Conservation (phyloP, 352 stramenopile species). For the Phytophthora fragariaefolia region DNA sequence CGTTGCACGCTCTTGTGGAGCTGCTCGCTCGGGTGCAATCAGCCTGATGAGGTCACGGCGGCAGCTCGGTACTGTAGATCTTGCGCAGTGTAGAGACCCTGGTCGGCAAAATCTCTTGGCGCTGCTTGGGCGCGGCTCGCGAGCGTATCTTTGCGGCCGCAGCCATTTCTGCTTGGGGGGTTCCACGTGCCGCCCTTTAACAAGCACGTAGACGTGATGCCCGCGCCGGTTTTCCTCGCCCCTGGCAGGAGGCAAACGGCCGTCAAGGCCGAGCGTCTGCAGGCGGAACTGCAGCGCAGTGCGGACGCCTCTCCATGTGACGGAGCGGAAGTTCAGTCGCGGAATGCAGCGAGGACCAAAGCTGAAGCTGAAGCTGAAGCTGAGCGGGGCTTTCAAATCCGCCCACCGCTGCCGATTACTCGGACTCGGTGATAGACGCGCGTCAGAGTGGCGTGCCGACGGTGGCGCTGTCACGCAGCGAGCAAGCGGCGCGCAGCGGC, state of each 20-base stretch:
- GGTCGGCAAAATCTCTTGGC: slow-evolving; percentile 19
- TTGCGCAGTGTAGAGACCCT: slow-evolving; percentile 9
- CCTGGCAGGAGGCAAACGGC: background rate
- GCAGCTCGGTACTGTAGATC: background rate
- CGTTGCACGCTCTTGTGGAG: slow-evolving; percentile 12
- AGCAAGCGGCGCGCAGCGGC: background rate
- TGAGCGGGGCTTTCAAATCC: slow-evolving; percentile 23
- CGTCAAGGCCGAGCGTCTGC: background rate
- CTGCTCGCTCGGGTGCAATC: background rate
- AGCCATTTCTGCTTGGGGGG: slow-evolving; percentile 18
- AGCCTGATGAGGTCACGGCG: slow-evolving; percentile 1
- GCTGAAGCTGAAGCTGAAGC: background rate
- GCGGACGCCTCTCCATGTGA: slow-evolving; percentile 10
- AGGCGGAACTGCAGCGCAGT: background rate
- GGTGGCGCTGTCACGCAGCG: slow-evolving; percentile 13
- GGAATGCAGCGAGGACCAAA: slow-evolving; percentile 16
- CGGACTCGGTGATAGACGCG: slow-evolving; percentile 19
- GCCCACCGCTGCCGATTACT: slow-evolving; percentile 9
- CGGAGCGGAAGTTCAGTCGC: slow-evolving; percentile 2
- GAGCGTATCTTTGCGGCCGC: slow-evolving; percentile 25
- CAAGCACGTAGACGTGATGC: background rate
- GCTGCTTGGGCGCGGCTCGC: slow-evolving; percentile 18
- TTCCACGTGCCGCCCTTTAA: slow-evolving; percentile 21
- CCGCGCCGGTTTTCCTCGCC: background rate
- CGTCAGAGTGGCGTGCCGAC: slow-evolving; percentile 25